These are phyloP conservation scores for Funneliformis mosseae DNA, from an alignment of 192 early-diverging fungal genomes.

Conservation along the genomic window DNA sequence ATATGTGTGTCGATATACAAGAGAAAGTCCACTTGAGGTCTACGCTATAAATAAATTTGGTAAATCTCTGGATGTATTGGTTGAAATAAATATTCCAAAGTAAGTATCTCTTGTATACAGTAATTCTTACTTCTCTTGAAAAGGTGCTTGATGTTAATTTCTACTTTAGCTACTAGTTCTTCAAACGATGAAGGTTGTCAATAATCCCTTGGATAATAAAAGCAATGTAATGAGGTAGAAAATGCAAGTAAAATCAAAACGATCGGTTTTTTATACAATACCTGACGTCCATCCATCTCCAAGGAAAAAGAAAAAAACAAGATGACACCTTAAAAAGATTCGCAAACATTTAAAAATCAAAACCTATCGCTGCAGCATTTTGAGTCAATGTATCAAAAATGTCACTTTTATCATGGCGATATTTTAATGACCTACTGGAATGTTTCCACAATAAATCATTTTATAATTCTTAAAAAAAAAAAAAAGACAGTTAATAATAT, in stretches of 20 bases:
- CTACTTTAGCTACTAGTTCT: constrained; percentile 33
- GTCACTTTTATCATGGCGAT: too few species aligned
- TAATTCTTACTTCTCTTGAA: constrained; percentile 30
- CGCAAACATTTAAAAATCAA: too few species aligned
- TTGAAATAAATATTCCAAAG: constrained; percentile 35
- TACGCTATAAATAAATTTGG: constrained; percentile 33
- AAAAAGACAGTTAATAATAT: too few species aligned
- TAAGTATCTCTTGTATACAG: too few species aligned
- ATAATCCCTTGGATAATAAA: constrained; percentile 1
- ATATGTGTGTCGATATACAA: constrained; percentile 34
- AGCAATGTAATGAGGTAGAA: constrained; percentile 31
- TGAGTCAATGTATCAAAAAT: too few species aligned
- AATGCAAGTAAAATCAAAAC: constrained; percentile 14
- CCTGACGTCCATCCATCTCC: constrained; percentile 36
- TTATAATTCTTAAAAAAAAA: too few species aligned
- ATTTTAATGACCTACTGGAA: too few species aligned
- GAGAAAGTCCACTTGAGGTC: constrained; percentile 32
- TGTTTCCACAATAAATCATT: too few species aligned
- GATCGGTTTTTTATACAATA: constrained; percentile 22
- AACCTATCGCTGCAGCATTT: too few species aligned
- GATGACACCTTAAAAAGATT: too few species aligned
- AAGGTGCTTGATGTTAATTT: too few species aligned
- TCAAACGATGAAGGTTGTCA: constrained; percentile 34
- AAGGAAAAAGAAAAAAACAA: constrained; percentile 31
- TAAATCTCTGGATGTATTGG: constrained; percentile 34